A percentile compares a stretch with the other conserved stretches of the same genome.
Evolutionary conservation across 2,329 filamentous ascomycete genomes (phyloP).

Genomic region (Biscogniauxia mediterranea): DNA sequence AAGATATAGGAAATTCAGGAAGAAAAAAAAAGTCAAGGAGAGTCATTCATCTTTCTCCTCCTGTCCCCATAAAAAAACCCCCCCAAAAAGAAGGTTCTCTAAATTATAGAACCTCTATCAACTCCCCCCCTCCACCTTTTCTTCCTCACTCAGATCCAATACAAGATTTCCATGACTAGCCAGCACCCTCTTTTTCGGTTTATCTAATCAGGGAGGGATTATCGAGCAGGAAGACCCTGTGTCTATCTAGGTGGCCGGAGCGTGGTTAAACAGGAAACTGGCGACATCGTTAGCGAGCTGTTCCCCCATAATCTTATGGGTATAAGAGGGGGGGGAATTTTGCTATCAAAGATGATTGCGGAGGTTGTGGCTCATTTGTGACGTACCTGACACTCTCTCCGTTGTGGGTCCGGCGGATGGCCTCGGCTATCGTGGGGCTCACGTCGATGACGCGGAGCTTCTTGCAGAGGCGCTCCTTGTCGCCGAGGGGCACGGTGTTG

Average conservation of each 20-base stretch:
- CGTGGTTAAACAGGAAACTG: slow-evolving; percentile 35
- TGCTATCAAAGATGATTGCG: too few species aligned
- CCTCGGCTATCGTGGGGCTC: slow-evolving; percentile 64
- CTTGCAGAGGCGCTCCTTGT: slow-evolving; percentile 68
- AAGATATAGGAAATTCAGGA: not conserved
- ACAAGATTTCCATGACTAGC: too few species aligned
- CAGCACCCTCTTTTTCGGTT: not conserved
- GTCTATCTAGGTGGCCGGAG: slow-evolving; percentile 20
- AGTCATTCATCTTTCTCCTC: too few species aligned
- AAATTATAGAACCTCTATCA: not conserved
- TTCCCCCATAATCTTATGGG: slow-evolving; percentile 2
- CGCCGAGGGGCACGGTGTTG: slow-evolving; percentile 74
- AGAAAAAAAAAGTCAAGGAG: not conserved
- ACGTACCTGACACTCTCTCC: slow-evolving; percentile 58
- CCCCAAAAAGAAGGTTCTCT: not conserved
- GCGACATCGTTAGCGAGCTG: not conserved
- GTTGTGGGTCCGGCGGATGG: slow-evolving; percentile 57
- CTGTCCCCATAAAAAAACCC: not conserved
- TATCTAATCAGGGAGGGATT: too few species aligned
- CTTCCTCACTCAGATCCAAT: too few species aligned
- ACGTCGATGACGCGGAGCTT: slow-evolving; percentile 77
- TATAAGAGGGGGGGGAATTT: too few species aligned
- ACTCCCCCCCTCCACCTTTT: not conserved
- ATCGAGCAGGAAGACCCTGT: not conserved
- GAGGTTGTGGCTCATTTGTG: not conserved